Base-by-base conservation (phyloP, 768 basidiomycete species). In the Phanerochaete sordida region DNA sequence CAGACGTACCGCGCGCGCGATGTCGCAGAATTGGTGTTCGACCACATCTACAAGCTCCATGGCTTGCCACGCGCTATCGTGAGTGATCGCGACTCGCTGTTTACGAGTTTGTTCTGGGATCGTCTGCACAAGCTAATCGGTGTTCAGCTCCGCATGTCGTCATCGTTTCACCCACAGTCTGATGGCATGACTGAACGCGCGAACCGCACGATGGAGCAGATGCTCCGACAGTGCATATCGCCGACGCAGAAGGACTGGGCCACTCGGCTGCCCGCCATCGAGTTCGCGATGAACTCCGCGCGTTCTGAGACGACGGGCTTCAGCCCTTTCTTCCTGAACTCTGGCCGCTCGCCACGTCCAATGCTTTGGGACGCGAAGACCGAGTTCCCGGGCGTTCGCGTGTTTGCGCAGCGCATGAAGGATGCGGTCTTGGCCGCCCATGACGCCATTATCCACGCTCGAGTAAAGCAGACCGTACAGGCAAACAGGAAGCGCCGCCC, bases 31-130 rank as follows among this genome's bases (percentile, higher is more conserved):
- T 13, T 77, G 0, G 64, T 78, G 26, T 76, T 77, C 39, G 66
- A 66, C 0, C 37, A 70, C 1, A 65, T 79, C 0, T 78, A 77
- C 30, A 74, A 73, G 12, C 62, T 66, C 0, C 77, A 80, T 57
- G 78, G 79, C 0, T 55, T 81, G 0, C 79, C 77, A 0, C 57
- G 63, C 1, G 26, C 56, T 0, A 77, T 83, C 0, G 66, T 82
- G 0, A 76, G 73, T 16, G 78, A 81, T 56, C 62, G 77, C 0
- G 78, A 80, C 56, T 61, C 71, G 0, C 62, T 77, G 3, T 82
- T 81, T 63, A 81, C 77, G 0, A 76, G 76, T n/a, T 56, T 46
- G 0, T 81, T 81, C 60, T 81, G 79, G 81, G 50, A 56, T 9
- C 65, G 69, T 8, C 62, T 81, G 0, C 66, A 77, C 58, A 46